Evolutionary conservation across 176 grass and related monocot genomes (phyloP).

Genomic region (Neostapfia colusana): DNA sequence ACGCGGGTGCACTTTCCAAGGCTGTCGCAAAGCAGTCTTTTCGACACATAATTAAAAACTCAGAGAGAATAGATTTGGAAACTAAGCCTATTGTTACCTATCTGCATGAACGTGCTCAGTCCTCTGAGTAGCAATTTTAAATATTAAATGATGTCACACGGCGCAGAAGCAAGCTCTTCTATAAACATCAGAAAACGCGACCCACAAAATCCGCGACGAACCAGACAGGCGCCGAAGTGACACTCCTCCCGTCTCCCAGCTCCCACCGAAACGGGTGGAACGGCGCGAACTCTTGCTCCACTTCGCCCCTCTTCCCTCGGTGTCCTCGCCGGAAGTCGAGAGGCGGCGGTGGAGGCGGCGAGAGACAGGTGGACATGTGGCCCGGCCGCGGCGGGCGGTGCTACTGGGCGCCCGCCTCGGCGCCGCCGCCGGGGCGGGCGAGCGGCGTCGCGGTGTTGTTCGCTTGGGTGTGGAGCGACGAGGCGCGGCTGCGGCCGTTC

Average conservation of each 20-base stretch:
- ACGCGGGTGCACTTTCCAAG: constrained; percentile 11
- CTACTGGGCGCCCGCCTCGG: constrained; percentile 63
- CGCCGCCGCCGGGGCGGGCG: constrained; percentile 32
- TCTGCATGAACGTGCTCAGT: not conserved
- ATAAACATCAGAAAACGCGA: constrained; percentile 6
- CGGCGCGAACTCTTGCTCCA: constrained; percentile 26
- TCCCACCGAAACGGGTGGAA: constrained; percentile 31
- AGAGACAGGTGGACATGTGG: constrained; percentile 58
- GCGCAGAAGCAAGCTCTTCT: constrained; percentile 15
- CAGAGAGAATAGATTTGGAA: not conserved
- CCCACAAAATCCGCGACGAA: not conserved
- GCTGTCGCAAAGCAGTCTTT: not conserved
- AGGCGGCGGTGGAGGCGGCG: not conserved
- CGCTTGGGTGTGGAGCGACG: constrained; percentile 87
- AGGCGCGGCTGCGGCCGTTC: constrained; percentile 70
- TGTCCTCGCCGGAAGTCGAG: not conserved
- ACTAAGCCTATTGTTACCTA: not conserved
- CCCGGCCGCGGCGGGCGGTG: constrained; percentile 62
- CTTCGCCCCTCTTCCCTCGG: constrained; percentile 40
- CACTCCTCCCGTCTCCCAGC: not conserved
- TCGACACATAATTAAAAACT: not conserved
- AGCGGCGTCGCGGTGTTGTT: constrained; percentile 79
- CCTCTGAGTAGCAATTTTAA: not conserved
- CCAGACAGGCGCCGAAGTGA: constrained; percentile 41
- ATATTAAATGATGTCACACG: not conserved